These are phyloP conservation scores for Scedosporium aurantiacum DNA, from an alignment of 2,329 filamentous ascomycete genomes.

Conservation along the genomic window DNA sequence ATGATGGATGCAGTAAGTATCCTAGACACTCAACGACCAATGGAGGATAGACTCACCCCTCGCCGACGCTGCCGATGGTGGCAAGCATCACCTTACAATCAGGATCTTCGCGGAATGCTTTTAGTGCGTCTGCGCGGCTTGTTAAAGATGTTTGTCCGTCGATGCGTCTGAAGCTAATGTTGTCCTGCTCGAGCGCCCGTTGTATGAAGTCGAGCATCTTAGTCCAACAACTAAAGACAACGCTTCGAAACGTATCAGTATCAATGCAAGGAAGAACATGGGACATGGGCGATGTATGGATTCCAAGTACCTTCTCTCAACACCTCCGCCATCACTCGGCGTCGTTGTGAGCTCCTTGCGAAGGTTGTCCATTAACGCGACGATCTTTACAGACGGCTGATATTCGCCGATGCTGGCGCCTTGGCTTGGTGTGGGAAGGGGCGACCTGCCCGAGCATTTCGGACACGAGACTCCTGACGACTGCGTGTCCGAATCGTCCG, in stretches of 20 bases:
- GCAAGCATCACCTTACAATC: constrained; percentile 19
- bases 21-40: neutral
- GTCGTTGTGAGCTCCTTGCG: neutral
- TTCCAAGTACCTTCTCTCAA: neutral
- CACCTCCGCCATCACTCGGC: neutral
- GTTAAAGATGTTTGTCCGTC: constrained; percentile 15
- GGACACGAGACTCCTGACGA: neutral
- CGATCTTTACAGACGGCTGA: neutral
- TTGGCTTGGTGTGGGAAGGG: neutral
- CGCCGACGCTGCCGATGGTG: constrained; percentile 18
- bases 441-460: neutral
- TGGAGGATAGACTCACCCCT: constrained; percentile 16
- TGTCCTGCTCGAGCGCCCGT: constrained; percentile 7
- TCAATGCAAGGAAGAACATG: neutral
- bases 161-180: constrained; percentile 14
- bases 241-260: neutral
- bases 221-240: constrained; percentile 19
- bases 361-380: neutral
- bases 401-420: neutral
- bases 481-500: neutral
- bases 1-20: neutral
- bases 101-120: constrained; percentile 10
- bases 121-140: constrained; percentile 7
- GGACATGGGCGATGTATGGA: neutral
- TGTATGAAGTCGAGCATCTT: constrained; percentile 19